Conservation (phyloP, 345 rosid genomes). For the Garcia nutans region DNA sequence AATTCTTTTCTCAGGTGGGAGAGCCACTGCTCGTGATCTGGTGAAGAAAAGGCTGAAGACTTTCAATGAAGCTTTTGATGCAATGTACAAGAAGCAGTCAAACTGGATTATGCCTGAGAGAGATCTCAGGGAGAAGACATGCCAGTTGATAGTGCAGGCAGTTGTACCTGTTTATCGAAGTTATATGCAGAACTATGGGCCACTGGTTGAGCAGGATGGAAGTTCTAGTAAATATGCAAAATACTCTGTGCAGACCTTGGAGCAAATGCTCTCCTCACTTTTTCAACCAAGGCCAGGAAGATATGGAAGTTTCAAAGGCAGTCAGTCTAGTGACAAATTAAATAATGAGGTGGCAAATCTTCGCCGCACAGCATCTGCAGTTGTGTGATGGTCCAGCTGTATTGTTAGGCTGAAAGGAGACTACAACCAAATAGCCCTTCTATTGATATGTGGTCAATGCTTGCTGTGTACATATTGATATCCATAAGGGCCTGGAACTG, state of each 20-base stretch:
- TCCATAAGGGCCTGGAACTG: conserved; percentile 16
- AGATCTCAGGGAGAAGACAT: conserved; percentile 87
- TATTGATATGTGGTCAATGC: conserved; percentile 7
- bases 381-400: conserved; percentile 42
- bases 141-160: conserved; percentile 72
- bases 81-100: conserved; percentile 73
- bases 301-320: conserved; percentile 83
- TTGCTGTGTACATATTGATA: conserved; percentile 31
- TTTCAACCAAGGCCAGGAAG: conserved; percentile 77
- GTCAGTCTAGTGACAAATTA: conserved; percentile 51
- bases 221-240: conserved; percentile 75
- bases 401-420: conserved; percentile 2
- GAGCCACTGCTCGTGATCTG: conserved; percentile 98
- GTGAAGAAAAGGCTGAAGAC: conserved; percentile 87
- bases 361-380: conserved; percentile 57
- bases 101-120: conserved; percentile 71
- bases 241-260: conserved; percentile 80
- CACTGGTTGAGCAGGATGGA: conserved; percentile 85
- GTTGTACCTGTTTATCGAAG: conserved; percentile 89
- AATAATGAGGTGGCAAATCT: conserved; percentile 47
- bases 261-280: conserved; percentile 74
- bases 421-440: background rate
- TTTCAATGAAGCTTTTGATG: conserved; percentile 92
- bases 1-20: conserved; percentile 93
- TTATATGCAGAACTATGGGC: conserved; percentile 97